Base-by-base conservation (phyloP, 2,329 filamentous ascomycete species). In the Claviceps sp. region DNA sequence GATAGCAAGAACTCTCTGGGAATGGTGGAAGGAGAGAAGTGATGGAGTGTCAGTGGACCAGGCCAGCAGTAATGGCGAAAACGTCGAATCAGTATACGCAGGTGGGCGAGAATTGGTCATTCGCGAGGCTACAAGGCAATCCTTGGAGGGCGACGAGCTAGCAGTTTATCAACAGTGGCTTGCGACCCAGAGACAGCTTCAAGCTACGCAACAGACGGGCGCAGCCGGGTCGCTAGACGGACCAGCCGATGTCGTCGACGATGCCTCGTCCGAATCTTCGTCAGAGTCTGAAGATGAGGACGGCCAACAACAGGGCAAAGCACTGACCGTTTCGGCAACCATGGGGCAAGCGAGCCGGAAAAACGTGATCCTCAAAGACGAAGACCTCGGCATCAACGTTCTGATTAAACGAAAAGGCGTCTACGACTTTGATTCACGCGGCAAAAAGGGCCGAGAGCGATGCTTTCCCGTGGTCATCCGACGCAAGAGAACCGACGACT, bases 401-500 rank as follows among this genome's bases (percentile, higher is more conserved):
- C 74, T 98, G 10, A 76, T 97, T 42, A 87, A 93, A 59, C 85
- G 87, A 59, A 94, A 90, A 64, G 87, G 85, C 14, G 82, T 94
- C n/a, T 87, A 93, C 64, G 93, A 98, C 66, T 98, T 87, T 59
- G 89, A 96, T 62, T 85, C 96, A 1, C 79, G 89, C 42, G 87
- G 86, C 39, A 96, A 95, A 66, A 94, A 88, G 64, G 93, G 93
- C 3, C 80, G 90, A 51, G 93, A 98, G 64, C 84, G 89, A 56
- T 86, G 95, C 71, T 97, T 96, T 63, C 93, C 93, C 0, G 84
- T 94, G 50, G 80, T 90, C 1, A 80, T 90, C 24, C 82, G 89
- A 50, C 77, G 87, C 60, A 86, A 82, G 64, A 82, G 89, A 49
- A 81, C 78, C 34, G 93, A 97, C 63, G 91, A 96, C 57, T 98